These are phyloP conservation scores for Naganishia randhawae DNA, from an alignment of 768 basidiomycete species.

Conservation along the genomic window DNA sequence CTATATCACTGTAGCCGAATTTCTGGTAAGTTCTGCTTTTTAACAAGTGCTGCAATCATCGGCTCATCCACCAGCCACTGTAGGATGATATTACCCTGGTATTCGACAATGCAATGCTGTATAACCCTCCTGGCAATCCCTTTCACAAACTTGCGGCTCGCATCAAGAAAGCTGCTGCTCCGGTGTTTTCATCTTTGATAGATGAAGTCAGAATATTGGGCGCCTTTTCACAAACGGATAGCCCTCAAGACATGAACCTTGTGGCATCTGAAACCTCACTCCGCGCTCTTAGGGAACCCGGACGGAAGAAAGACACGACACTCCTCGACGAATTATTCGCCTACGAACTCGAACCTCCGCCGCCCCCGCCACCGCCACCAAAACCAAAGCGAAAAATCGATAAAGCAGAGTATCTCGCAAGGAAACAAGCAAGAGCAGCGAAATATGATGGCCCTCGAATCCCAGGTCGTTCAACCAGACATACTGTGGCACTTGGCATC, in stretches of 20 bases:
- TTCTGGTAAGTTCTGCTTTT: conserved; percentile 54
- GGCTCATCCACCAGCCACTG: neutral
- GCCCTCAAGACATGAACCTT: conserved; percentile 2
- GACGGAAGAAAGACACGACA: neutral
- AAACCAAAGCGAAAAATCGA: conserved; percentile 38
- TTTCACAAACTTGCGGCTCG: conserved; percentile 68
- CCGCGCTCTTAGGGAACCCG: neutral
- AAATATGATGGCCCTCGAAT: conserved; percentile 24
- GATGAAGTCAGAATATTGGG: conserved; percentile 67
- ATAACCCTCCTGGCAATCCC: conserved; percentile 70
- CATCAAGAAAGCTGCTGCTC: conserved; percentile 56
- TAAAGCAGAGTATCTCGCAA: conserved; percentile 30
- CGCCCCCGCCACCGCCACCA: conserved; percentile 62
- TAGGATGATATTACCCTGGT: conserved; percentile 71
- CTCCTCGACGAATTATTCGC: conserved; percentile 62
- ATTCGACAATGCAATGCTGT: conserved; percentile 80
- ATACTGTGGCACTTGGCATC: conserved; percentile 16
- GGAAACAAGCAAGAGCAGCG: conserved; percentile 32
- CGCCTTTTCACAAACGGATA: conserved; percentile 56
- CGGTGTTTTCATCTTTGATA: conserved; percentile 18
- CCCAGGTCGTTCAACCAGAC: conserved; percentile 17
- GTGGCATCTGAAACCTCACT: conserved; percentile 1
- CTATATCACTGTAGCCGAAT: conserved; percentile 66
- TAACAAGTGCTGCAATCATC: neutral
- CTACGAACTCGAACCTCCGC: conserved; percentile 63